Percentiles rank a stretch among this genome's conserved stretches.
Conservation (phyloP, 1,284 basidiomycete genomes). For the Cystobasidiaceae sp. region DNA sequence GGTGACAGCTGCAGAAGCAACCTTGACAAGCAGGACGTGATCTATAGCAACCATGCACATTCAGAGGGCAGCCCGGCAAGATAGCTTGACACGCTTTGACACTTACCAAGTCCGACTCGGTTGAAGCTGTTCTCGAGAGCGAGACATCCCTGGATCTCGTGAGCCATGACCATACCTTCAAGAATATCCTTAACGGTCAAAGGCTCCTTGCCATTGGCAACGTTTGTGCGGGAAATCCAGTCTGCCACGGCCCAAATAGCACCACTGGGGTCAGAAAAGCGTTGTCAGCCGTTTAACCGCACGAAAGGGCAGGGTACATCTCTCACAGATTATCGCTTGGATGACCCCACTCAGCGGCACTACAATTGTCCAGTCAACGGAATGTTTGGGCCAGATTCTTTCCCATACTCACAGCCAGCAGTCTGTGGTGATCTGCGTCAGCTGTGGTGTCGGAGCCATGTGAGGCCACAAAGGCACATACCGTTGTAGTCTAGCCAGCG, state of each 20-base stretch:
- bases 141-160: constrained; percentile 81
- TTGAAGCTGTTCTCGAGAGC: constrained; percentile 87
- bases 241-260: constrained; percentile 82
- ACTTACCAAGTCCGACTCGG: constrained; percentile 68
- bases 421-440: constrained; percentile 23
- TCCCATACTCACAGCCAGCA: constrained; percentile 29
- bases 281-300: too few species aligned
- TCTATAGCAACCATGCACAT: constrained; percentile 49
- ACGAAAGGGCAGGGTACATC: neutral
- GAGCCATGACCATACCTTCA: constrained; percentile 76
- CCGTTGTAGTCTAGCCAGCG: constrained; percentile 79
- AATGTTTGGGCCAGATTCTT: neutral
- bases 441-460: neutral
- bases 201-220: constrained; percentile 47
- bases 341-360: constrained; percentile 69
- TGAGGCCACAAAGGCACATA: neutral
- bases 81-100: too few species aligned
- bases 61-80: neutral
- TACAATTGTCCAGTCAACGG: constrained; percentile 45
- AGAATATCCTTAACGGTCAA: constrained; percentile 35
- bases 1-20: constrained; percentile 83
- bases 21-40: constrained; percentile 87
- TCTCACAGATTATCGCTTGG: constrained; percentile 11
- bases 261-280: constrained; percentile 76
- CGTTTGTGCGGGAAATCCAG: constrained; percentile 49